Evolutionary conservation across 345 rosid genomes (phyloP).

Genomic region (Citrus unshiu): DNA sequence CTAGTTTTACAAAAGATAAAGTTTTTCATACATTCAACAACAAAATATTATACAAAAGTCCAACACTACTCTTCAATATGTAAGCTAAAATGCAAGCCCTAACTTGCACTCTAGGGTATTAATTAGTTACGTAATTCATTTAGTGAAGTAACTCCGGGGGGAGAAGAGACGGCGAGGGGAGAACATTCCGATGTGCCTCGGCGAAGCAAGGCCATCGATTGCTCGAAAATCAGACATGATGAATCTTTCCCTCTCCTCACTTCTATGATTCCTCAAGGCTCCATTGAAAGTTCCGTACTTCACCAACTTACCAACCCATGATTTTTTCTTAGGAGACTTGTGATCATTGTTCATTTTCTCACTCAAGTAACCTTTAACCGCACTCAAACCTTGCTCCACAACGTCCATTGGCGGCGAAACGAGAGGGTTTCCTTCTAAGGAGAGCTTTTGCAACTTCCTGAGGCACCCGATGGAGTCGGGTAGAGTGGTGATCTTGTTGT

Average conservation of each 20-base stretch:
- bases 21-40: neutral
- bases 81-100: neutral
- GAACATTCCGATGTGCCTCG: slow-evolving; percentile 56
- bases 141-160: slow-evolving; percentile 38
- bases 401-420: slow-evolving; percentile 71
- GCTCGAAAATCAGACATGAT: slow-evolving; percentile 44
- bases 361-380: slow-evolving; percentile 63
- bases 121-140: slow-evolving; percentile 7
- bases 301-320: slow-evolving; percentile 68
- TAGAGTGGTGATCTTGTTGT: slow-evolving; percentile 57
- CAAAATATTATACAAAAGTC: neutral
- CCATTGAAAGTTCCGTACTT: slow-evolving; percentile 58
- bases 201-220: slow-evolving; percentile 55
- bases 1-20: neutral
- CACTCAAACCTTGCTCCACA: slow-evolving; percentile 51
- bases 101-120: neutral
- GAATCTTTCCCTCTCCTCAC: slow-evolving; percentile 49
- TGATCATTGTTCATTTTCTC: slow-evolving; percentile 52
- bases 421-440: slow-evolving; percentile 80
- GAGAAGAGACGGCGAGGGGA: slow-evolving; percentile 73
- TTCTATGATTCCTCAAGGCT: slow-evolving; percentile 21
- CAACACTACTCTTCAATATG: neutral
- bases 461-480: slow-evolving; percentile 84
- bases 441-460: slow-evolving; percentile 56
- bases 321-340: slow-evolving; percentile 49